Conservation (phyloP, 192 early-diverging fungal species). For the Neocallimastix lanati region DNA sequence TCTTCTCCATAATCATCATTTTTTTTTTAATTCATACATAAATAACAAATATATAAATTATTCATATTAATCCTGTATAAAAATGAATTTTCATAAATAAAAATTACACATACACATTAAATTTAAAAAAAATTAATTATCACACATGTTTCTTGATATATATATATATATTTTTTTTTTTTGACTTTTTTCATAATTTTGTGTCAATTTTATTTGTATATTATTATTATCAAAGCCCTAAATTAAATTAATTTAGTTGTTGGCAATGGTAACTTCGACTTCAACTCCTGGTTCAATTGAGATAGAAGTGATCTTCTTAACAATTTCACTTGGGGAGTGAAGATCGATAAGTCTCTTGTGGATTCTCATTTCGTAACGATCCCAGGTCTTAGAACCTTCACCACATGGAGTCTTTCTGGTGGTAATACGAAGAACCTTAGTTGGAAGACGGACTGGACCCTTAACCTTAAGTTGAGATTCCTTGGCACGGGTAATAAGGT, state of each 20-base stretch:
- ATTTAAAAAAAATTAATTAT: no score
- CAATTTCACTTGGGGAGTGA: conserved; percentile 97
- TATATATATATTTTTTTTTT: background rate
- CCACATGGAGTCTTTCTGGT: conserved; percentile 98
- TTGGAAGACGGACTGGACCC: conserved; percentile 98
- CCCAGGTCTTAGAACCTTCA: conserved; percentile 99
- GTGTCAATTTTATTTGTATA: background rate
- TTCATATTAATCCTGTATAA: no score
- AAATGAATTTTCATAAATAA: no score
- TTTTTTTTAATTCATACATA: no score
- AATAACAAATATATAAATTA: no score
- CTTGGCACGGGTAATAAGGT: conserved; percentile 94
- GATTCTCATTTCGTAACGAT: conserved; percentile 95
- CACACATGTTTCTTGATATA: no score
- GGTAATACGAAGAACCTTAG: conserved; percentile 94
- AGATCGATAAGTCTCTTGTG: conserved; percentile 99
- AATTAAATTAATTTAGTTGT: conserved; percentile 5
- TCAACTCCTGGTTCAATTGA: conserved; percentile 89
- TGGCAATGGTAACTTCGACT: conserved; percentile 84
- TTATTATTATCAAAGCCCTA: background rate
- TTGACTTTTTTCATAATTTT: background rate
- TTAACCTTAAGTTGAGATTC: conserved; percentile 97
- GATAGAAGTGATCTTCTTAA: conserved; percentile 98
- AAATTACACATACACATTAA: background rate
- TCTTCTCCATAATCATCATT: no score